Evolutionary conservation across 2,329 filamentous ascomycete genomes (phyloP).

Genomic region (Dactylellina parvicollis): DNA sequence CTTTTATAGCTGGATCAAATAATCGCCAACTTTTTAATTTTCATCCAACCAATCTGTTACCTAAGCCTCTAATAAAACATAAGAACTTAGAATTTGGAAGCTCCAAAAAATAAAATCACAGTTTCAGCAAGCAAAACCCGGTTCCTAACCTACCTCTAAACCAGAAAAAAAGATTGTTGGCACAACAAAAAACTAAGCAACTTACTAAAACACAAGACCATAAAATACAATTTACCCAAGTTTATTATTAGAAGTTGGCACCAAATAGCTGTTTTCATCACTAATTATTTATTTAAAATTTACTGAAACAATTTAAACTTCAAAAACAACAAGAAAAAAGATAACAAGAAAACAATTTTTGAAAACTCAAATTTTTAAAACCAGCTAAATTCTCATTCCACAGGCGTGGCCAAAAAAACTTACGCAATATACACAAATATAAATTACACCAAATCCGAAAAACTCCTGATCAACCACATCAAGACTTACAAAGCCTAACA

Average conservation of each 20-base stretch:
- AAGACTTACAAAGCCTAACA: not conserved
- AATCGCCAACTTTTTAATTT: not conserved
- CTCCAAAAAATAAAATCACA: not conserved
- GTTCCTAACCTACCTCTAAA: not conserved
- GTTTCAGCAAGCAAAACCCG: not conserved
- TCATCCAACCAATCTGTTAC: not conserved
- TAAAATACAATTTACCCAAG: slow-evolving; percentile 1
- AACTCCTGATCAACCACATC: slow-evolving; percentile 9
- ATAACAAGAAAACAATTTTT: not conserved
- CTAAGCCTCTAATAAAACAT: not conserved
- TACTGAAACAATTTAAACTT: slow-evolving; percentile 1
- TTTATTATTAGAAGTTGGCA: not conserved
- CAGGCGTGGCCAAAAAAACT: not conserved
- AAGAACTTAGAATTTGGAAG: not conserved
- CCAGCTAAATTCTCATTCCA: slow-evolving; percentile 1
- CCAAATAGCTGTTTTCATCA: not conserved
- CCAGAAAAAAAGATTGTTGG: not conserved
- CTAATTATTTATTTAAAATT: not conserved
- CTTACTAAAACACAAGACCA: not conserved
- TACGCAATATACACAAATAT: not conserved
- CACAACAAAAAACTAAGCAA: not conserved
- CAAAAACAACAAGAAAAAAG: slow-evolving; percentile 1
- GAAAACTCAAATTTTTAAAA: slow-evolving; percentile 2
- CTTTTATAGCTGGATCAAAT: not conserved
- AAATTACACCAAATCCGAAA: not conserved